Percentiles rank a stretch among this genome's conserved stretches.
Conservation (phyloP, 2,329 filamentous ascomycete species). For the Colletotrichum endophyticum region DNA sequence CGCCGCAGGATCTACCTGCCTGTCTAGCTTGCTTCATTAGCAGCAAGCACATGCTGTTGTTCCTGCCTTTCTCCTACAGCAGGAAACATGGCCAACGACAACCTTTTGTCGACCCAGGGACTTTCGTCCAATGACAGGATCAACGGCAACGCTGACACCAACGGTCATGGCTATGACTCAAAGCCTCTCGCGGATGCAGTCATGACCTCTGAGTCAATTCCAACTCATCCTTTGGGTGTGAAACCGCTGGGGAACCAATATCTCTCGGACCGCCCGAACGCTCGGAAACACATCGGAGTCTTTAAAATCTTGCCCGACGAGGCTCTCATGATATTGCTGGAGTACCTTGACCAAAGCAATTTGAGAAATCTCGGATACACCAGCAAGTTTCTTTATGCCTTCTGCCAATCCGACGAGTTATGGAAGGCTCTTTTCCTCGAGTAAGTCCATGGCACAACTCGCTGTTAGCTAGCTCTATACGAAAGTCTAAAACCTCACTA, state of each 20-base stretch:
- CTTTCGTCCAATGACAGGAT: conserved; percentile 1
- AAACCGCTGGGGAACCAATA: conserved; percentile 87
- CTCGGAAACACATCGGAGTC: conserved; percentile 68
- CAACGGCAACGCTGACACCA: conserved; percentile 1
- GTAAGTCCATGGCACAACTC: conserved; percentile 64
- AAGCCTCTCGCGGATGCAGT: neutral
- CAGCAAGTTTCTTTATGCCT: conserved; percentile 87
- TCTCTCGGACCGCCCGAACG: conserved; percentile 68
- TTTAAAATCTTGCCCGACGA: conserved; percentile 81
- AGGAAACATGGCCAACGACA: conserved; percentile 10
- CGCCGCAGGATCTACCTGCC: neutral
- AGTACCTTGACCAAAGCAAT: conserved; percentile 69
- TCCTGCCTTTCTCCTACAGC: neutral
- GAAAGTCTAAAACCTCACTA: neutral
- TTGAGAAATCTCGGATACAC: conserved; percentile 74
- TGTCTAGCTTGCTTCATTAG: neutral
- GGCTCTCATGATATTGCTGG: conserved; percentile 75
- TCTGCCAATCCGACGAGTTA: conserved; percentile 81
- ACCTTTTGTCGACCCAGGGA: neutral
- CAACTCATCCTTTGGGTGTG: conserved; percentile 80
- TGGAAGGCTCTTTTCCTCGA: conserved; percentile 86
- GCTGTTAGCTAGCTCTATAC: neutral
- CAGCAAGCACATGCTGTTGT: conserved; percentile 14
- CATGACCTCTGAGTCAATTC: conserved; percentile 56
- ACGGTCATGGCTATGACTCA: conserved; percentile 17